A percentile compares a stretch with the other conserved stretches of the same genome.
phyloP scores from a whole-genome alignment of 257 asterid species.

The Nicotiana paniculata region DNA sequence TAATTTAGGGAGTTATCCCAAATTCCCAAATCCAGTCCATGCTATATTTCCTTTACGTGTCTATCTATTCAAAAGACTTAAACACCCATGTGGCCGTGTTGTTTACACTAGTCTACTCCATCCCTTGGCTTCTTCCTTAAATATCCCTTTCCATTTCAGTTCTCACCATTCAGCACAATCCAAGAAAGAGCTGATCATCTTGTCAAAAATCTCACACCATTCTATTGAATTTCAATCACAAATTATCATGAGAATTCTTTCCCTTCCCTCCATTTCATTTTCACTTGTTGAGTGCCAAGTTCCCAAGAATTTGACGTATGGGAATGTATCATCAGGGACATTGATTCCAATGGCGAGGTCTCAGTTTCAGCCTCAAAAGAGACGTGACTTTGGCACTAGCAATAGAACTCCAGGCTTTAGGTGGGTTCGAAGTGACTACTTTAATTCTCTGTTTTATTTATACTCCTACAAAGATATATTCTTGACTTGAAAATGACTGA shows the following conservation, averaged over 20 bases:
- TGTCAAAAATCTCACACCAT: neutral
- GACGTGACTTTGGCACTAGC: conserved; percentile 17
- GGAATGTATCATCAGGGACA: neutral
- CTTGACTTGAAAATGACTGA: neutral
- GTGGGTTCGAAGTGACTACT: conserved; percentile 9
- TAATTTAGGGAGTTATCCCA: neutral
- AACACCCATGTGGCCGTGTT: neutral
- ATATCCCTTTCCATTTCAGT: neutral
- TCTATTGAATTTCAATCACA: neutral
- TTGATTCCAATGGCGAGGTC: conserved; percentile 21
- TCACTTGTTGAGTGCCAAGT: conserved; percentile 8
- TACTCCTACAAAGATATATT: neutral
- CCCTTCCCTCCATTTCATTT: conserved; percentile 23
- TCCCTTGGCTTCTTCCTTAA: neutral
- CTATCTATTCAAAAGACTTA: neutral
- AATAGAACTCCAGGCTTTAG: conserved; percentile 36
- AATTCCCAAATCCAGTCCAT: neutral
- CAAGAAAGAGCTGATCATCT: neutral
- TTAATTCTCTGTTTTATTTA: neutral
- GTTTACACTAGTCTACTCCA: neutral
- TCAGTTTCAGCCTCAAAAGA: conserved; percentile 27
- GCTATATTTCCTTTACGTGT: neutral
- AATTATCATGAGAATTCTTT: conserved; percentile 26
- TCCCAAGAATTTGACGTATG: neutral
- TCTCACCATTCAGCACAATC: neutral